Evolutionary conservation across 768 basidiomycete genomes (phyloP).

Genomic region (Russula ochroleuca): DNA sequence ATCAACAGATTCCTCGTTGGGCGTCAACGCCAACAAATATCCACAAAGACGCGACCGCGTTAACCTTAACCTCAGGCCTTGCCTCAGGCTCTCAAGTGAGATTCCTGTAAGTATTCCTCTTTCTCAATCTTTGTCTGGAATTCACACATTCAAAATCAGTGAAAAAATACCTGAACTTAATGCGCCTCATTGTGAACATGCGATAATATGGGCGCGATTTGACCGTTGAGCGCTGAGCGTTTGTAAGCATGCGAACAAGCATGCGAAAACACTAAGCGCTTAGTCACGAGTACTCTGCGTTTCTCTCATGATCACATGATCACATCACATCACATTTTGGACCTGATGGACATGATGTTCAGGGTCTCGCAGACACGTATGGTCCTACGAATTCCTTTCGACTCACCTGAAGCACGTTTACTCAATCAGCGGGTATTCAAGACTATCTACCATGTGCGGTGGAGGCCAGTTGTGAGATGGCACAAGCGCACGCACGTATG

Average conservation of each 20-base stretch:
- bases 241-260: slow-evolving; percentile 19
- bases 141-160: background rate
- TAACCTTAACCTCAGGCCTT: slow-evolving; percentile 18
- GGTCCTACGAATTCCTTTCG: slow-evolving; percentile 94
- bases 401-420: slow-evolving; percentile 76
- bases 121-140: background rate
- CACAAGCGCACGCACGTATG: slow-evolving; percentile 72
- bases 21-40: slow-evolving; percentile 23
- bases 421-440: slow-evolving; percentile 97
- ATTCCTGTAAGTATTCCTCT: background rate
- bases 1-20: no score
- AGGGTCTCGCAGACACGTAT: slow-evolving; percentile 96
- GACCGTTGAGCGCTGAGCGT: slow-evolving; percentile 10
- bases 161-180: background rate
- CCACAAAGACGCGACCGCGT: slow-evolving; percentile 23
- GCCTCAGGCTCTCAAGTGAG: background rate
- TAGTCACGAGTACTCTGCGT: slow-evolving; percentile 19
- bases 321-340: no score
- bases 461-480: slow-evolving; percentile 87
- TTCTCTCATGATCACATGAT: no score
- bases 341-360: no score
- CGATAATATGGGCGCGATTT: background rate
- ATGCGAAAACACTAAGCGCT: slow-evolving; percentile 21
- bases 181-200: background rate
- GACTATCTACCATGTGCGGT: slow-evolving; percentile 96